Evolutionary conservation across 768 basidiomycete species (phyloP).

Genomic region (Rhizopogon vesiculosus): DNA sequence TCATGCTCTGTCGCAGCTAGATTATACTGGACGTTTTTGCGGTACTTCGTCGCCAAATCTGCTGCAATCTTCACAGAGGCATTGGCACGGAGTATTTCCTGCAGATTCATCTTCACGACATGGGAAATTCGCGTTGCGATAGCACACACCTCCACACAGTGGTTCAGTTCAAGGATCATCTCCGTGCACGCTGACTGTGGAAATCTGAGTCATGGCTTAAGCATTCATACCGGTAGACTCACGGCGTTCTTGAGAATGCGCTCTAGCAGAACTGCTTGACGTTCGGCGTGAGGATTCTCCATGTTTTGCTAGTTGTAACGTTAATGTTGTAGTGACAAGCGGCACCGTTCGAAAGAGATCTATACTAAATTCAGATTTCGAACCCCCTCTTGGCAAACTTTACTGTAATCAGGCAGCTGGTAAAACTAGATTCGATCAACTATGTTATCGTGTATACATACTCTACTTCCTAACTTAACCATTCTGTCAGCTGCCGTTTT

Average conservation of each 20-base stretch:
- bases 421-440: neutral
- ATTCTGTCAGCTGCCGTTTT: too few species aligned
- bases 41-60: conserved; percentile 81
- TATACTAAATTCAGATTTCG: neutral
- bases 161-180: conserved; percentile 83
- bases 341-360: neutral
- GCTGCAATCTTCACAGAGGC: conserved; percentile 75
- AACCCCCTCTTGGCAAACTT: neutral
- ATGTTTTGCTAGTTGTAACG: conserved; percentile 33
- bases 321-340: neutral
- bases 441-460: neutral
- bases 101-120: neutral
- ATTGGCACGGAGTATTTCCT: conserved; percentile 83
- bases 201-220: neutral
- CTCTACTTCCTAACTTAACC: neutral
- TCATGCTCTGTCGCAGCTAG: conserved; percentile 61
- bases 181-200: conserved; percentile 88
- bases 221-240: conserved; percentile 20
- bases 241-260: conserved; percentile 90
- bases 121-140: neutral
- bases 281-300: conserved; percentile 95
- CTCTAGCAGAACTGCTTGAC: conserved; percentile 86
- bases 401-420: neutral
- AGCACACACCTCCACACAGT: conserved; percentile 69
- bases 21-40: conserved; percentile 92